Evolutionary conservation across 306 rosid species (phyloP), one percentile per base, ranked within the genome.

Genomic region (Ormosia emarginata): DNA sequence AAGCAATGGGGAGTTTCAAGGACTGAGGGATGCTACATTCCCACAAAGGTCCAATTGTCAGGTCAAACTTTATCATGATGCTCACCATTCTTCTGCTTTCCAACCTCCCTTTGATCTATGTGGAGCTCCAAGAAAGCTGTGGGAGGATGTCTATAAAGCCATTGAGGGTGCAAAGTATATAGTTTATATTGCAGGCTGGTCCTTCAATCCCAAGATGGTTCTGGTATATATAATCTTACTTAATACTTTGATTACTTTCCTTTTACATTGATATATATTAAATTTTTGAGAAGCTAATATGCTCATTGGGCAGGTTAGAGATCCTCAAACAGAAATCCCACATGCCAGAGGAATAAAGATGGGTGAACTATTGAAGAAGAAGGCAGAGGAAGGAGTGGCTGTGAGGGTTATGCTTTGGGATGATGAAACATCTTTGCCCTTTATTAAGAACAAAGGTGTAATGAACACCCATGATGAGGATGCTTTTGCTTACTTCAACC

Each of bases 351-450:
- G 98, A 62, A 86, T 92, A 55, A 87, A 32, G 83, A 83, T 95
- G 3, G 99, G 99, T 46, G 97, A 92, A 18, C 81, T 95, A 71
- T 79, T 95, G 76, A 93, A 90, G 80, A 86, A 82, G 70, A 95
- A 91, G 49, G 98, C 99, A 15, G 96, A 92, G 30, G 99, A 93
- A 90, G 99, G 97, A 47, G 98, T 95, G 37, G 92, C 90, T 1
- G 97, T 95, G 78, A 92, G 98, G 53, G 33, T 95, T 12, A 84
- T 95, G 97, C 58, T 95, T 59, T 95, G 99, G 99, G 92, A 95
- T 66, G 99, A 93, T 76, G 97, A 92, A 78, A 92, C 98, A 44
- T 92, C 99, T 13, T 84, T 95, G 2, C 85, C 95, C 50, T 15
- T 93, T 6, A 83, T 95, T 67, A 93, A 88, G 89, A 93, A 93